Evolutionary conservation across 345 rosid species (phyloP), one percentile per base, ranked within the genome.

Genomic region (Reutealis trisperma): DNA sequence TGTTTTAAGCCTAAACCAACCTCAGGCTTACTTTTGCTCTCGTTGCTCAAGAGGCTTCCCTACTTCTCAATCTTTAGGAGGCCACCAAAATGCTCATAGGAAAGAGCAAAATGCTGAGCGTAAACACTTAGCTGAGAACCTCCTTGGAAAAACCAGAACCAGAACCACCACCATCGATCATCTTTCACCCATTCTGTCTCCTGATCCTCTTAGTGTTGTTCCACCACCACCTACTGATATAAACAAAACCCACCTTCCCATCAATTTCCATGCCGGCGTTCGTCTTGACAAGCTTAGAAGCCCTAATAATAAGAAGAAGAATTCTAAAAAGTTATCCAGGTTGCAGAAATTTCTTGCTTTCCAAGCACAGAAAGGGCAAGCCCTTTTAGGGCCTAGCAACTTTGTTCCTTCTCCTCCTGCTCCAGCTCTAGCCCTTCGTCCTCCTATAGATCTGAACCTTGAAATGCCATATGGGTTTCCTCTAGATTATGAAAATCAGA

Each of bases 11-110:
- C 25, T 42, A 49, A 41, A 15, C 8, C 75, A 42, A 21, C 59
- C 71, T 4, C 6, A 22, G 32, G 12, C 47, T 66, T 74, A 68
- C 11, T 3, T 51, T 3, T 80, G 83, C 75, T 0, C 67, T 21
- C 75, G 52, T 18, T 80, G 83, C 72, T 57, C 75, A 45, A 80
- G 27, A 24, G 8, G 42, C 25, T 80, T 75, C 59, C 75, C 63
- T 12, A 18, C 76, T 24, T 6, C 21, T 3, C 76, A 75, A 12
- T 75, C 83, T 45, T 74, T 80, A 4, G 63, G 76, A 21, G 79
- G 79, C 12, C 83, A 80, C 37, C 76, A 70, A 25, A 80, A 75
- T 32, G 83, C 83, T 16, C 83, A 80, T 25, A 16, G 52, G 37
- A 64, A 37, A 37, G 68, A 80, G 62, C 61, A 54, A 6, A 27